Evolutionary conservation across 345 rosid species (phyloP).

Genomic region (Corchorus olitorius): DNA sequence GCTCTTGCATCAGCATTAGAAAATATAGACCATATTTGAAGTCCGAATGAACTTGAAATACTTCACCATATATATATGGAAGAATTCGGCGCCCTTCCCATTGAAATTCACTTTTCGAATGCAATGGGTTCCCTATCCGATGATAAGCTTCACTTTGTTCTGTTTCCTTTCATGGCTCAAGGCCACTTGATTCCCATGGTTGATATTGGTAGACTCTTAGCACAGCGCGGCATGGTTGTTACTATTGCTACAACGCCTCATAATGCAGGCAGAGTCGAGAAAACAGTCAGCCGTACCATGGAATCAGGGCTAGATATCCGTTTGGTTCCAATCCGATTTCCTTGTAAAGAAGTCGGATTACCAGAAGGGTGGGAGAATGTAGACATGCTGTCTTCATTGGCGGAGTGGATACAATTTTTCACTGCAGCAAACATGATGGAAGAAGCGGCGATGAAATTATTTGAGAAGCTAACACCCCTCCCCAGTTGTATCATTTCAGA

Average conservation of each 20-base stretch:
- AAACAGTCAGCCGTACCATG: conserved; percentile 7
- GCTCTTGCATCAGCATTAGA: neutral
- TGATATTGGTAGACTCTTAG: conserved; percentile 50
- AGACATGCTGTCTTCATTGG: conserved; percentile 29
- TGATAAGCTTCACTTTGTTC: conserved; percentile 35
- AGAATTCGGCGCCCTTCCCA: no score
- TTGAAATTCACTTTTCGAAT: neutral
- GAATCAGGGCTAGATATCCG: conserved; percentile 25
- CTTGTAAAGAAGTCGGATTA: conserved; percentile 27
- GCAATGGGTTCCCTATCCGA: neutral
- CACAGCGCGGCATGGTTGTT: conserved; percentile 38
- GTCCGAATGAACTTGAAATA: neutral
- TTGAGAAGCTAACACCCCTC: conserved; percentile 31
- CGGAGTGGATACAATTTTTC: conserved; percentile 20
- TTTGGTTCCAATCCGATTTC: conserved; percentile 32
- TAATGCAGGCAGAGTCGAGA: conserved; percentile 31
- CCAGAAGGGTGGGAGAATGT: conserved; percentile 40
- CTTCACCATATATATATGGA: neutral
- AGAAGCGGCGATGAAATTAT: conserved; percentile 25
- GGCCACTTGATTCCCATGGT: conserved; percentile 61
- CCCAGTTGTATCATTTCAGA: conserved; percentile 55
- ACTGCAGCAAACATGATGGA: conserved; percentile 29
- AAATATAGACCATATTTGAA: neutral
- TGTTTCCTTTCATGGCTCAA: conserved; percentile 61
- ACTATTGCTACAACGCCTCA: conserved; percentile 50